phyloP scores from a whole-genome alignment of 306 rosid species.

The Cucurbita argyrosperma region DNA sequence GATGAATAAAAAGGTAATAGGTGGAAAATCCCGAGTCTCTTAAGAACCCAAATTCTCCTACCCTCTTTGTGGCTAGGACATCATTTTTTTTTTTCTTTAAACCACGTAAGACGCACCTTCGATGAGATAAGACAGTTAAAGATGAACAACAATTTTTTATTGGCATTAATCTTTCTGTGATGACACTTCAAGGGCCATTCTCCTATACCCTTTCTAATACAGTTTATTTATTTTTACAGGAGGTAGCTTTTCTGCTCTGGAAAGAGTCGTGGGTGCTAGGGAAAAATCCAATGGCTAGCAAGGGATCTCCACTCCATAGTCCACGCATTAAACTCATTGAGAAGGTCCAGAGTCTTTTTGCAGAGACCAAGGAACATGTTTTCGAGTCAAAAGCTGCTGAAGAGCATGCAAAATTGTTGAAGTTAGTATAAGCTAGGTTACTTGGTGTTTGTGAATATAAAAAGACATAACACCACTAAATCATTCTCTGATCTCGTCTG shows the following conservation, averaged over 20 bases:
- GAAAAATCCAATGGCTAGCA: conserved; percentile 93
- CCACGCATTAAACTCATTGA: conserved; percentile 82
- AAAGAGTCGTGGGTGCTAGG: conserved; percentile 89
- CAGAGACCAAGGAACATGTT: conserved; percentile 74
- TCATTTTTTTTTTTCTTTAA: neutral
- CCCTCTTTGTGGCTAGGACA: neutral
- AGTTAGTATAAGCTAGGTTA: conserved; percentile 20
- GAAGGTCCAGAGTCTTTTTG: conserved; percentile 59
- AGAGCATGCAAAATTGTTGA: conserved; percentile 83
- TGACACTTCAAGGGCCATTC: neutral
- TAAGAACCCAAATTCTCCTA: neutral
- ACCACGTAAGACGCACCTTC: neutral
- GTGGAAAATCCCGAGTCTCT: neutral
- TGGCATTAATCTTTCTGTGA: neutral
- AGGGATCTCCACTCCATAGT: conserved; percentile 89
- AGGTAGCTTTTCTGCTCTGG: conserved; percentile 90
- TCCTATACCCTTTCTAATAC: neutral
- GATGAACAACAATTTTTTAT: neutral
- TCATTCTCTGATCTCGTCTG: neutral
- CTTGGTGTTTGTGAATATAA: neutral
- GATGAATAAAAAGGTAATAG: neutral
- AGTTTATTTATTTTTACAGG: conserved; percentile 27
- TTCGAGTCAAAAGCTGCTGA: conserved; percentile 95
- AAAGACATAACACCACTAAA: neutral
- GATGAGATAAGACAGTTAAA: neutral